These are phyloP conservation scores for Colletotrichum endophyticum DNA, from an alignment of 2,329 filamentous ascomycete genomes.

Conservation along the genomic window DNA sequence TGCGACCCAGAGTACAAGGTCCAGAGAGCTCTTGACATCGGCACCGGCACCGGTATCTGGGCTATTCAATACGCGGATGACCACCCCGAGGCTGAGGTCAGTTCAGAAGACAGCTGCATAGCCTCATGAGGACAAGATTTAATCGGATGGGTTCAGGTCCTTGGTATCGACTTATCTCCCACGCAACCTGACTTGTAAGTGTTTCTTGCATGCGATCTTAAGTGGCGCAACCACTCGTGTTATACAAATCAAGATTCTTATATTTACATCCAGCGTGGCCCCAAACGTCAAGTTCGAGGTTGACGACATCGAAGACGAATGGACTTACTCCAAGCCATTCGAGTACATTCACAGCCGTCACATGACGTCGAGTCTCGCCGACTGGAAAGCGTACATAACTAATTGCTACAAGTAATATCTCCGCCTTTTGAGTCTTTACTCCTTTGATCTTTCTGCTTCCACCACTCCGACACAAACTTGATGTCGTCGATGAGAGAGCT, in stretches of 20 bases:
- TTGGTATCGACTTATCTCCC: background rate
- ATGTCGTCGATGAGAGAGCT: background rate
- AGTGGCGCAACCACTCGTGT: background rate
- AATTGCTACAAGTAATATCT: background rate
- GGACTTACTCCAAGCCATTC: conserved; percentile 53
- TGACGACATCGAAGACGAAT: conserved; percentile 59
- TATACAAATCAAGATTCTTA: background rate
- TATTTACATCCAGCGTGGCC: conserved; percentile 39
- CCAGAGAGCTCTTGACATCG: conserved; percentile 27
- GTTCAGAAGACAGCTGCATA: conserved; percentile 29
- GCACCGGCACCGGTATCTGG: conserved; percentile 32
- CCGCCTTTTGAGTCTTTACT: background rate
- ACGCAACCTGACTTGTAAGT: background rate
- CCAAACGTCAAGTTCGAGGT: conserved; percentile 60
- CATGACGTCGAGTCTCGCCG: background rate
- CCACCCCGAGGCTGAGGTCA: conserved; percentile 33
- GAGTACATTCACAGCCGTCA: conserved; percentile 59
- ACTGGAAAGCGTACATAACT: background rate
- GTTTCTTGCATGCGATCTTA: background rate
- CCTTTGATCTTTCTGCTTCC: background rate
- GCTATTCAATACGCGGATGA: conserved; percentile 41
- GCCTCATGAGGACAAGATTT: conserved; percentile 14
- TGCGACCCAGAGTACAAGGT: conserved; percentile 22
- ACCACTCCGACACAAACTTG: fast-evolving
- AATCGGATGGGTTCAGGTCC: background rate